Evolutionary conservation across 306 rosid species (phyloP).

Genomic region (Citrullus mucosospermus): DNA sequence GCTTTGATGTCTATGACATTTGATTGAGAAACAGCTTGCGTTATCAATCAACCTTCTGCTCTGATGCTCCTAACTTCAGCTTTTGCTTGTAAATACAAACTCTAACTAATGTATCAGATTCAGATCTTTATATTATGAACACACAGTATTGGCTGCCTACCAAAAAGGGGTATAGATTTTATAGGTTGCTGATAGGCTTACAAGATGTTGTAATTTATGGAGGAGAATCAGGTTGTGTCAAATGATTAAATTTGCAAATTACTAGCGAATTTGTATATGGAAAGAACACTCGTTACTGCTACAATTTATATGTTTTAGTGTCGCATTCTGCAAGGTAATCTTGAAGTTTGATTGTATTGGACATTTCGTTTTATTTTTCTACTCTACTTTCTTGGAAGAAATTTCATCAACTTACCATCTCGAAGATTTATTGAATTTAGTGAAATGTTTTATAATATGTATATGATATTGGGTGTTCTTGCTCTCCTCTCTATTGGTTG

Average conservation of each 20-base stretch:
- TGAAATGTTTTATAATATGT: no score
- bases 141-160: constrained; percentile 4
- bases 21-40: constrained; percentile 18
- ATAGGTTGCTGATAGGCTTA: constrained; percentile 8
- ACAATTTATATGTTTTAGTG: not conserved
- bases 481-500: no score
- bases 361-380: not conserved
- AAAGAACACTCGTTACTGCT: not conserved
- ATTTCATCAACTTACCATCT: not conserved
- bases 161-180: not conserved
- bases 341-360: not conserved
- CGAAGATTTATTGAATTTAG: not conserved
- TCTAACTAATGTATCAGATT: constrained; percentile 3
- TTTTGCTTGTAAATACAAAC: not conserved
- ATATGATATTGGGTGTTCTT: no score
- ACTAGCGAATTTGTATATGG: not conserved
- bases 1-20: constrained; percentile 61
- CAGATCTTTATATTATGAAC: not conserved
- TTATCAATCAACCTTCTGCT: not conserved
- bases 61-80: constrained; percentile 3
- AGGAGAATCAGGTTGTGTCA: not conserved
- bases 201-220: not conserved
- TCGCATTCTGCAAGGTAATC: not conserved
- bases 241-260: not conserved
- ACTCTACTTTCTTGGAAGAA: not conserved